Evolutionary conservation across 208 protist genomes (phyloP), one percentile per base, ranked within the genome.

Genomic region (Entamoeba histolytica): DNA sequence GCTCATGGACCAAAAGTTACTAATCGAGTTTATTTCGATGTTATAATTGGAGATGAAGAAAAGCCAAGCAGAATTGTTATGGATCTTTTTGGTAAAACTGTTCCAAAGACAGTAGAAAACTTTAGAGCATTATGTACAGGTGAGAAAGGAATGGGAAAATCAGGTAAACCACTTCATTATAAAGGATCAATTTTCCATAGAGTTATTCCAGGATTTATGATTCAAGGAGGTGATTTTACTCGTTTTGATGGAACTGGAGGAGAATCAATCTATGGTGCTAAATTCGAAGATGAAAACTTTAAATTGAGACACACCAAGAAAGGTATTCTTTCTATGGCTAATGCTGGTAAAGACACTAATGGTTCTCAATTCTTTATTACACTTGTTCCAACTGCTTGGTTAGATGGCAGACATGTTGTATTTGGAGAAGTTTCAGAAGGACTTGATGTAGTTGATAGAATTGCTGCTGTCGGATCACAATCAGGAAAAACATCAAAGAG

Each of bases 251-350:
- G 98, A 93, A 98, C 97, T 49, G 97, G 97, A 47, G 96, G 96
- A 49, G 95, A 96, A 96, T 93, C 96, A 92, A 99, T 99, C 93
- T 95, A 97, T 92, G 96, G 96, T 57, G 93, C 92, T 7, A 95
- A 93, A 23, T 97, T 97, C 87, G 94, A 3, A 19, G 97, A 98
- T 94, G 97, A 98, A 94, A 97, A 97, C 94, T 98, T 98, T 93
- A 94, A 93, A 50, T 14, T 97, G 0, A 97, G 96, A 93, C 97
- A 97, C 94, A 93, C 49, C 28, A 92, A 28, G 0, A 19, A 39
- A 49, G 98, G 98, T 91, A 96, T 97, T 50, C 96, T 99, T 3
- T 99, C 98, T 15, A 99, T 99, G 98, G 98, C 98, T 39, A 99
- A 99, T 94, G 96, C 97, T 15, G 98, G 98, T 44, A 96, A 97